Conservation (phyloP, 78 protist genomes). For the Paulinella micropora region DNA sequence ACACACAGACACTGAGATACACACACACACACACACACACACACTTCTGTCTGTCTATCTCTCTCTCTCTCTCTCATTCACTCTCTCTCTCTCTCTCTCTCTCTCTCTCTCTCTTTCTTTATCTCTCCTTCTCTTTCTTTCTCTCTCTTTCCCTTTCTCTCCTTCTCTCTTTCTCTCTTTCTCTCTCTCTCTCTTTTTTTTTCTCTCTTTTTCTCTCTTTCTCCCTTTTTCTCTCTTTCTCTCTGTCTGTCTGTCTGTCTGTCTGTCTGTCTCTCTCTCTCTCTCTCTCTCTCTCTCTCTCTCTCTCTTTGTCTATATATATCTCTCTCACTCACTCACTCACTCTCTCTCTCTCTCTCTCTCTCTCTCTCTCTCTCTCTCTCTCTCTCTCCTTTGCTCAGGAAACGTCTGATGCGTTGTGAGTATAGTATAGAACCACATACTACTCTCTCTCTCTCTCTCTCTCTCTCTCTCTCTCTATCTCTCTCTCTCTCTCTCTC, state of each 20-base stretch:
- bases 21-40: not conserved
- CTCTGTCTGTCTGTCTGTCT: not conserved
- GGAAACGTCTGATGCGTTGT: too few species aligned
- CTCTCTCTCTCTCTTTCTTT: not conserved
- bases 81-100: not conserved
- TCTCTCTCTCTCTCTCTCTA: not conserved
- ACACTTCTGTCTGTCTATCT: not conserved
- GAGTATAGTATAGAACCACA: too few species aligned
- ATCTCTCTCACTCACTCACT: not conserved
- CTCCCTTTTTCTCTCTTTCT: not conserved
- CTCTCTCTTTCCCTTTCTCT: not conserved
- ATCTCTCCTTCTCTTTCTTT: not conserved
- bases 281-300: not conserved
- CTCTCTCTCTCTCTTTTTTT: not conserved
- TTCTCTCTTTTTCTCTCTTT: not conserved
- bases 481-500: not conserved
- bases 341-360: not conserved
- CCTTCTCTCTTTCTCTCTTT: not conserved
- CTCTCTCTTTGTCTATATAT: not conserved
- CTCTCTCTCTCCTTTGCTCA: not conserved
- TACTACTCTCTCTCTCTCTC: not conserved
- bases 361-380: not conserved
- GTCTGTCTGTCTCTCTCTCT: not conserved
- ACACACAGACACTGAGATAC: not conserved
- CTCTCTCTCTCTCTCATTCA: not conserved